These are phyloP conservation scores for Irpex rosettiformis DNA, from an alignment of 1,284 basidiomycete species.

Conservation along the genomic window DNA sequence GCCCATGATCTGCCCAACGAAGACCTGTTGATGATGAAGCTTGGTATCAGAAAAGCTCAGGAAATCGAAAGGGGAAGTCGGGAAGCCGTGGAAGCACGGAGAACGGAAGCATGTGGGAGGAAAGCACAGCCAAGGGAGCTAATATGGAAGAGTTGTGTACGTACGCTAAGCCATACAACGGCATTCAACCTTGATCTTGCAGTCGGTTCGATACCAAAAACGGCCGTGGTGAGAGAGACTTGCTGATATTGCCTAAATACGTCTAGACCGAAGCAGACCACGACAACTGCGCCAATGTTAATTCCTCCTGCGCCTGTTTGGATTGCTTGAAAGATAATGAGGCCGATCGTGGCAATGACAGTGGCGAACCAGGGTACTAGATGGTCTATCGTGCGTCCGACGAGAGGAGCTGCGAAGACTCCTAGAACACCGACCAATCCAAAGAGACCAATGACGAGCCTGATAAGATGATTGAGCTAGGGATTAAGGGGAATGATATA, in stretches of 20 bases:
- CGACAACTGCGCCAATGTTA: slow-evolving; percentile 42
- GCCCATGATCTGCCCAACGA: slow-evolving; percentile 49
- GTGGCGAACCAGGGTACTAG: slow-evolving; percentile 50
- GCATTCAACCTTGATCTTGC: slow-evolving; percentile 51
- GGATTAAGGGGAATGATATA: background rate
- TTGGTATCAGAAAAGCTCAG: background rate
- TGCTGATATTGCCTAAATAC: slow-evolving; percentile 45
- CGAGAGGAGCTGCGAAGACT: slow-evolving; percentile 43
- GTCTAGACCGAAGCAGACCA: slow-evolving; percentile 44
- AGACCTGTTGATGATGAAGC: slow-evolving; percentile 22
- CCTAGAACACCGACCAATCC: slow-evolving; percentile 49
- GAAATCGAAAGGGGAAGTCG: background rate
- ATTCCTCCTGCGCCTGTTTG: slow-evolving; percentile 42
- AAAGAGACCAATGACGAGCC: slow-evolving; percentile 50
- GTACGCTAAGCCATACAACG: slow-evolving; percentile 41
- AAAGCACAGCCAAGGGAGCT: slow-evolving; percentile 8
- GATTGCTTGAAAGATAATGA: slow-evolving; percentile 35
- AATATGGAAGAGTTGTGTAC: slow-evolving; percentile 9
- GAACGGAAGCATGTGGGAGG: background rate
- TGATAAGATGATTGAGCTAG: slow-evolving; percentile 13
- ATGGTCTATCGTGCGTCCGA: slow-evolving; percentile 47
- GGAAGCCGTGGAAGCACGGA: background rate
- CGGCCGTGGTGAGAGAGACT: slow-evolving; percentile 36
- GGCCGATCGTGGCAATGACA: slow-evolving; percentile 33
- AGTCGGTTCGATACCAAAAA: slow-evolving; percentile 33